phyloP scores from a whole-genome alignment of 2,329 filamentous ascomycete genomes.

The Diplodia corticola region DNA sequence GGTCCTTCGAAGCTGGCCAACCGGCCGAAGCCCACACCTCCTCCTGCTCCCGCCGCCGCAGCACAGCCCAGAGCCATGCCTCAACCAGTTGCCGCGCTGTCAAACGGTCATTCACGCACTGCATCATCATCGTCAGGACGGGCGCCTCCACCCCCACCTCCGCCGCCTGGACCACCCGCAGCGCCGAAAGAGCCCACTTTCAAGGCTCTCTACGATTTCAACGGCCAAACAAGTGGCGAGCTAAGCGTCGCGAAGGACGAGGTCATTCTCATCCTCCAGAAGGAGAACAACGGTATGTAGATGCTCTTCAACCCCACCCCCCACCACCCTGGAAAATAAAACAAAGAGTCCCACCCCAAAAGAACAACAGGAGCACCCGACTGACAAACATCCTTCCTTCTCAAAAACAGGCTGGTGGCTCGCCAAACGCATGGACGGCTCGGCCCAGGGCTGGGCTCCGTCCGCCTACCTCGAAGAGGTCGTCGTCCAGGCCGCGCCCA shows the following conservation, averaged over 20 bases:
- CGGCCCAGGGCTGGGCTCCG: slow-evolving; percentile 88
- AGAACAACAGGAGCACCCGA: not conserved
- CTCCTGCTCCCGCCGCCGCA: slow-evolving; percentile 31
- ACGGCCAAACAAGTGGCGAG: slow-evolving; percentile 80
- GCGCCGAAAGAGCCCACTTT: slow-evolving; percentile 71
- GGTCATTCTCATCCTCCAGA: slow-evolving; percentile 84
- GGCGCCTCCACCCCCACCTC: slow-evolving; percentile 59
- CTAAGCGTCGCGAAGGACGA: slow-evolving; percentile 78
- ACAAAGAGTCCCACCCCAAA: not conserved
- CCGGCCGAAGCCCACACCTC: slow-evolving; percentile 39
- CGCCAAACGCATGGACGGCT: slow-evolving; percentile 68
- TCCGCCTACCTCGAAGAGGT: slow-evolving; percentile 92
- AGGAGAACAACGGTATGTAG: slow-evolving; percentile 92
- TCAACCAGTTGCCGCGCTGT: slow-evolving; percentile 56
- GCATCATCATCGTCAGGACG: slow-evolving; percentile 47
- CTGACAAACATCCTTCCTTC: not conserved
- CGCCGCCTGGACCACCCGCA: slow-evolving; percentile 63
- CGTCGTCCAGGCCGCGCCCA: slow-evolving; percentile 48
- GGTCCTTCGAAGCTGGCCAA: slow-evolving; percentile 70
- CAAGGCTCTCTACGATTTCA: slow-evolving; percentile 91
- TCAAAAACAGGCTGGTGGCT: slow-evolving; percentile 98
- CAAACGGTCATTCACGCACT: slow-evolving; percentile 48
- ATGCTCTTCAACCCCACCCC: slow-evolving; percentile 37
- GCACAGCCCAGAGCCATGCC: slow-evolving; percentile 50
- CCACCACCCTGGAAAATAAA: too few relatives aligned